A percentile compares a stretch with the other conserved stretches of the same genome.
phyloP scores from a whole-genome alignment of 1,284 basidiomycete species.

The Vanrija pseudolonga region DNA sequence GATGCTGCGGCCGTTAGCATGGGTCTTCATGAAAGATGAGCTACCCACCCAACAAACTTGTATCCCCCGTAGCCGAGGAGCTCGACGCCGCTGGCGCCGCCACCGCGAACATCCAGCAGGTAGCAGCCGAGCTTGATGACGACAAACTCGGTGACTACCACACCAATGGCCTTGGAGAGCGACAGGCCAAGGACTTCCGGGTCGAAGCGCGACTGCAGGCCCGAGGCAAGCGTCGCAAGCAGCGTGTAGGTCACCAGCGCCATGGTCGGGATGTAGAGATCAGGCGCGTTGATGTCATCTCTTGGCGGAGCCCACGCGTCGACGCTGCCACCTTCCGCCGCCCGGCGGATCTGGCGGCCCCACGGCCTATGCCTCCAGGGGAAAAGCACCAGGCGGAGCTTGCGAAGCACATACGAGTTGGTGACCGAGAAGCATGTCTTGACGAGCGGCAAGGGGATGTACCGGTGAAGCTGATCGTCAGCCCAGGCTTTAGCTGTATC shows the following conservation, averaged over 20 bases:
- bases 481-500: neutral
- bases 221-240: constrained; percentile 76
- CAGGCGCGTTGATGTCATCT: constrained; percentile 93
- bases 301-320: constrained; percentile 80
- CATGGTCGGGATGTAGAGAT: constrained; percentile 96
- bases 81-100: constrained; percentile 61
- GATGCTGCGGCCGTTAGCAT: constrained; percentile 28
- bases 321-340: constrained; percentile 53
- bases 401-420: constrained; percentile 90
- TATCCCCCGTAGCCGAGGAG: constrained; percentile 79
- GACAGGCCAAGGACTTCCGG: constrained; percentile 85
- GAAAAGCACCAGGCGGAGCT: constrained; percentile 85
- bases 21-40: neutral
- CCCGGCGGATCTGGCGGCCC: constrained; percentile 61
- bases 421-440: constrained; percentile 97
- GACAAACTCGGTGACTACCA: constrained; percentile 79
- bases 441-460: constrained; percentile 68
- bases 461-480: constrained; percentile 63
- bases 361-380: constrained; percentile 91
- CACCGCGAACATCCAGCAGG: constrained; percentile 75
- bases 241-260: constrained; percentile 94
- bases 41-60: constrained; percentile 85
- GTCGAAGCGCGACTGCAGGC: constrained; percentile 77
- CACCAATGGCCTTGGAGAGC: constrained; percentile 74
- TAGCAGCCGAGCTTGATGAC: constrained; percentile 89